Base-by-base conservation (phyloP, 192 early-diverging fungal genomes). In the Mortierella hygrophila region DNA sequence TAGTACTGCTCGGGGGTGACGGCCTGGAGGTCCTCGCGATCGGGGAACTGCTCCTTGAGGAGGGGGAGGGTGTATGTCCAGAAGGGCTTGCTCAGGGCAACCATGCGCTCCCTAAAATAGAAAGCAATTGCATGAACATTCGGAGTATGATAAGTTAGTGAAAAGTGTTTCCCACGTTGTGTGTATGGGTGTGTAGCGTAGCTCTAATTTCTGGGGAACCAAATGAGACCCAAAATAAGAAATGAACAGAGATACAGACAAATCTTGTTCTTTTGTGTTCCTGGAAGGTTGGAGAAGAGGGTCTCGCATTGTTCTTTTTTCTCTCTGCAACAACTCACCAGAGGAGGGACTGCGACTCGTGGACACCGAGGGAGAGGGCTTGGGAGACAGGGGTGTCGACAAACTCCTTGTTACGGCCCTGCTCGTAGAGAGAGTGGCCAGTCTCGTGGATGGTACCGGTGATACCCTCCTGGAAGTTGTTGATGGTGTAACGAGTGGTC, bases 381-480 rank as follows among this genome's bases (percentile, higher is more conserved):
- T 65, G 37, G 32, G 81, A 79, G 41, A 83, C 81, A 16, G 88
- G 88, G 26, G 74, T 73, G 26, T 68, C 68, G 29, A 46, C 42
- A 60, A 81, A 84, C 68, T 88, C 78, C 75, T 74, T 74, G 71
- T 71, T 82, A 63, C 77, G 84, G 18, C 88, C 88, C 70, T 89
- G 88, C 75, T 89, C 88, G 63, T 89, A 89, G 23, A 89, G 68
- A 42, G 88, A 87, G 71, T 89, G 88, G 26, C 88, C 88, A 41
- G 85, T 87, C 65, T 89, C 88, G 72, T 89, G 88, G 41, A 88
- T 78, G 32, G 88, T 89, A 41, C 86, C 87, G 32, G 85, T 72
- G 18, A 89, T 75, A 75, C 86, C 85, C 46, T 89, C 88, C 68
- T 74, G 75, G 35, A 89, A 69, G 63, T 82, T 47, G 37, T 82